Evolutionary conservation across 139 green algal genomes (phyloP), one percentile per base, ranked within the genome.

Genomic region (Astrephomene gubernaculifera): DNA sequence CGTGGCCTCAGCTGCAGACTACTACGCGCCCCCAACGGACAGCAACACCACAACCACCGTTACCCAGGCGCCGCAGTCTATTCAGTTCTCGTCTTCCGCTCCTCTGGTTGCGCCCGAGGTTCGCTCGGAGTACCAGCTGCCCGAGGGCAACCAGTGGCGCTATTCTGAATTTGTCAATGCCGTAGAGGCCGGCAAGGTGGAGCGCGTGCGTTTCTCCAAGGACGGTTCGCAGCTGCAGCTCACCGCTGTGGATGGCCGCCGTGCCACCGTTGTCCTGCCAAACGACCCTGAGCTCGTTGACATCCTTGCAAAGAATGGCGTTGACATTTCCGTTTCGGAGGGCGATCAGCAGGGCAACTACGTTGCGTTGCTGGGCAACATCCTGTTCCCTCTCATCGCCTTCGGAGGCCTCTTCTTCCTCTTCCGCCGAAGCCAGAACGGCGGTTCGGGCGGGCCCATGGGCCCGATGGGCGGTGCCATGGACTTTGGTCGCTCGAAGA

Each of bases 331-430:
- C 33, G 95, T 97, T 8, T 90, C 76, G 39, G 95, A 97, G 92
- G 91, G 91, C n/a, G 91, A 94, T 45, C 91, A 94, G 91, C 91
- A 94, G 75, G 96, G 98, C 91, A 98, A 98, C 93, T 98, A 95
- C 86, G 96, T 98, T 29, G 90, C 95, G 22, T 92, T 99, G 41
- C 89, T 99, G 14, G 98, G 97, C 90, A 99, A 99, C 94, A 94
- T 99, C 60, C 94, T 99, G 17, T 99, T 99, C 93, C 98, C 98
- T 17, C 92, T 99, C 24, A 93, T 99, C 63, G 98, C 98, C 25
- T 99, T 99, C 87, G 98, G 92, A 24, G 97, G 97, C 70, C 93
- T 99, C 21, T 99, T 99, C 94, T 97, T 99, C 89, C 95, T 99
- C 43, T 99, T 99, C 94, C 90, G 95, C 72, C 89, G 93, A 29